A percentile compares a stretch with the other conserved stretches of the same genome.
These are phyloP conservation scores for Pelargonium nanum DNA, from an alignment of 345 rosid species.

Conservation along the genomic window DNA sequence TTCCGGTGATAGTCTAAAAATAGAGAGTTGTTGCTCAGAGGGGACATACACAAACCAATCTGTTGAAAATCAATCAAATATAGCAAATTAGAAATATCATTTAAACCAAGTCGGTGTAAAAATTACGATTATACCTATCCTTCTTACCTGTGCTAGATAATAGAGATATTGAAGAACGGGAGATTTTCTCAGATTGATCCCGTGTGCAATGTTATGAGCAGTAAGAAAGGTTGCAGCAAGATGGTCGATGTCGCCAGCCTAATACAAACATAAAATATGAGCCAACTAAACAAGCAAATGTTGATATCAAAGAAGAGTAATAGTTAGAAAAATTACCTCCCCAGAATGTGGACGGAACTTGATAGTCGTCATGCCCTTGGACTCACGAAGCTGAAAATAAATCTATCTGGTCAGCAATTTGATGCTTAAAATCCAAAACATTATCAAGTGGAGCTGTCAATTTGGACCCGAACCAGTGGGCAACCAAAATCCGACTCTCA, in stretches of 20 bases:
- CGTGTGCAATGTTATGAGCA: constrained; percentile 90
- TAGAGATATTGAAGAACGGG: constrained; percentile 99
- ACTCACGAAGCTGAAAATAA: constrained; percentile 81
- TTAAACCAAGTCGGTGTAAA: background rate
- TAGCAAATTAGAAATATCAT: constrained; percentile 14
- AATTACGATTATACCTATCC: background rate
- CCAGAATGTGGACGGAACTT: constrained; percentile 94
- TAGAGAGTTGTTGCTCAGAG: constrained; percentile 96
- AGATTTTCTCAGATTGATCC: constrained; percentile 92
- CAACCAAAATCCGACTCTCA: too few relatives aligned
- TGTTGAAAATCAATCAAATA: constrained; percentile 22
- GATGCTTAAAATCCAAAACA: constrained; percentile 2
- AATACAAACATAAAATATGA: constrained; percentile 20
- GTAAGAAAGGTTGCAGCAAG: constrained; percentile 97
- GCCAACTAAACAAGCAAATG: constrained; percentile 1
- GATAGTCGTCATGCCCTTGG: constrained; percentile 97
- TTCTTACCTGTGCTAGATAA: constrained; percentile 81
- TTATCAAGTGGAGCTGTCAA: background rate
- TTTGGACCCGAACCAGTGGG: too few relatives aligned
- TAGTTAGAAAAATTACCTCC: constrained; percentile 42
- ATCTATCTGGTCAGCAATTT: constrained; percentile 10
- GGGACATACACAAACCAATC: constrained; percentile 99
- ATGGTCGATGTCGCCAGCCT: constrained; percentile 99
- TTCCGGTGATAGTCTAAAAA: constrained; percentile 93
- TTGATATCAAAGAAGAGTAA: background rate